Evolutionary conservation across 768 basidiomycete species (phyloP).

Genomic region (Agaricus sinodeliciosus): DNA sequence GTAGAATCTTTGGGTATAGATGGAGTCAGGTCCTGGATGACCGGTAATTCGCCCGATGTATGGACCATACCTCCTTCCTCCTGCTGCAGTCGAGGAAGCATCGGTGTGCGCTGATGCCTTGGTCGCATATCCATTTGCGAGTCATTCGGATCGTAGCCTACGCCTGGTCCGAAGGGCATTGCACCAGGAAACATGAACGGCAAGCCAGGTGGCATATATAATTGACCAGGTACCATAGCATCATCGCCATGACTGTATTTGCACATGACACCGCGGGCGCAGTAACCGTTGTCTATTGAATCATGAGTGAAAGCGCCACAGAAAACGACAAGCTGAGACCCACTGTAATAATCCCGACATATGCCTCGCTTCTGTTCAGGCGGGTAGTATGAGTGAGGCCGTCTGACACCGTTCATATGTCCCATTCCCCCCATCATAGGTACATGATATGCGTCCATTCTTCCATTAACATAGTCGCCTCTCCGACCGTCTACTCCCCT

Average conservation of each 20-base stretch:
- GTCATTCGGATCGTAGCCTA: conserved; percentile 70
- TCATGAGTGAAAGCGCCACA: conserved; percentile 3
- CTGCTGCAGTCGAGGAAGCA: conserved; percentile 48
- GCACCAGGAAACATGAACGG: conserved; percentile 63
- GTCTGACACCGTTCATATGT: conserved; percentile 32
- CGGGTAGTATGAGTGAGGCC: conserved; percentile 56
- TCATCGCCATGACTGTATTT: conserved; percentile 93
- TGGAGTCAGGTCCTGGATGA: conserved; percentile 80
- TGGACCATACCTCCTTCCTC: conserved; percentile 41
- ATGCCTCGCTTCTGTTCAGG: conserved; percentile 71
- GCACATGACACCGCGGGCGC: conserved; percentile 81
- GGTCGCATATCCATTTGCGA: conserved; percentile 74
- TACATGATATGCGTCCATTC: conserved; percentile 24
- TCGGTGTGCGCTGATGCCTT: conserved; percentile 44
- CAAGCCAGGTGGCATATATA: conserved; percentile 53
- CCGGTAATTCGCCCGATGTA: conserved; percentile 69
- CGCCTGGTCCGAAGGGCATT: conserved; percentile 48
- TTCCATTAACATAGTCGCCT: conserved; percentile 28
- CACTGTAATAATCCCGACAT: conserved; percentile 92
- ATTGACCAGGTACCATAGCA: conserved; percentile 66
- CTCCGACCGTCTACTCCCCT: conserved; percentile 25
- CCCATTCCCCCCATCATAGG: conserved; percentile 26
- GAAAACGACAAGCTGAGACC: conserved; percentile 24
- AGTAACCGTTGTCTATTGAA: conserved; percentile 78
- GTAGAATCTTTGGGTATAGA: conserved; percentile 26